A percentile compares a stretch with the other conserved stretches of the same genome.
Conservation (phyloP, 2,329 filamentous ascomycete genomes). For the Reticulascus tulasneorum region DNA sequence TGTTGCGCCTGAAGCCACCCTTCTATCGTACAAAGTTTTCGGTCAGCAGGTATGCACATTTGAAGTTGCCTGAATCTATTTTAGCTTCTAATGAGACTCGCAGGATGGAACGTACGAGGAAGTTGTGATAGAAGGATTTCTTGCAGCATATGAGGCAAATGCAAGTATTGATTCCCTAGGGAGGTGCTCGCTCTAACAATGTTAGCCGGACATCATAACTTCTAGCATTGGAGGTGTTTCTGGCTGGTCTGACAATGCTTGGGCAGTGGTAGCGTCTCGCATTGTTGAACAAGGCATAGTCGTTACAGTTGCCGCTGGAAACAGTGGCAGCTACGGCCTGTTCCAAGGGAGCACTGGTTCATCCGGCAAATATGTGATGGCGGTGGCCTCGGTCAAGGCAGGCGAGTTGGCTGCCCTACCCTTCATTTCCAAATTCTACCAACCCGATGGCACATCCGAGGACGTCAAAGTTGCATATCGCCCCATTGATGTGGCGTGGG, state of each 20-base stretch:
- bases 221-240: slow-evolving; percentile 32
- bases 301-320: slow-evolving; percentile 47
- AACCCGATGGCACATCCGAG: slow-evolving; percentile 18
- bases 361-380: slow-evolving; percentile 34
- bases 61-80: slow-evolving; percentile 1
- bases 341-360: slow-evolving; percentile 40
- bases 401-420: slow-evolving; percentile 3
- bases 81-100: not conserved
- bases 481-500: slow-evolving; percentile 28
- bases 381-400: slow-evolving; percentile 36
- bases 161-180: slow-evolving; percentile 12
- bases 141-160: slow-evolving; percentile 27
- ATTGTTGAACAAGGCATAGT: slow-evolving; percentile 43
- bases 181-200: not conserved
- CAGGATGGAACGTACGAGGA: slow-evolving; percentile 3
- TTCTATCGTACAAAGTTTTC: slow-evolving; percentile 23
- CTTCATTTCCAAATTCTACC: slow-evolving; percentile 22
- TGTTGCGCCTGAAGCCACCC: slow-evolving; percentile 22
- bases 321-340: slow-evolving; percentile 42
- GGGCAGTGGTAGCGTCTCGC: slow-evolving; percentile 34
- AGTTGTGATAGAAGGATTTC: slow-evolving; percentile 25
- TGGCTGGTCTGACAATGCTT: slow-evolving; percentile 37
- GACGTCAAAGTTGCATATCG: slow-evolving; percentile 26
- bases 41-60: slow-evolving; percentile 5
- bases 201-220: slow-evolving; percentile 33